Base-by-base conservation (phyloP, 1,284 basidiomycete species). In the Cutaneotrichosporon curvatum region DNA sequence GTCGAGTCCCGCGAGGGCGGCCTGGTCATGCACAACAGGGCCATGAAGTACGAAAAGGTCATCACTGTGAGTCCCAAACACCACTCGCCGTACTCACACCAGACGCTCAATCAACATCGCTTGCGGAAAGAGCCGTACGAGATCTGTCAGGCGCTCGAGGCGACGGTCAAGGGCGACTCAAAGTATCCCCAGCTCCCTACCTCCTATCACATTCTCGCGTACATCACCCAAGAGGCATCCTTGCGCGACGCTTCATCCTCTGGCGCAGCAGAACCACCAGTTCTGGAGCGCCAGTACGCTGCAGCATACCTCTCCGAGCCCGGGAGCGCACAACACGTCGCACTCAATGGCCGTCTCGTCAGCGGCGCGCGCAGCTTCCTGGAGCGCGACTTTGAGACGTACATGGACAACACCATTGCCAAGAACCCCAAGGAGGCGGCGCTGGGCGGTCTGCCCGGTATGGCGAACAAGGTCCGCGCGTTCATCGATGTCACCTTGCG, bases 41-140 rank as follows among this genome's bases (percentile, higher is more conserved):
- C 94, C 88, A 87, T 92, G 81, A 82, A 81, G n/a, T 96, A 94
- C 67, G 86, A 89, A 70, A 80, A 81, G 47, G 82, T 87, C 25
- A 75, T 94, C 35, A 91, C 88, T 66, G 32, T 34, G 32, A 34
- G 32, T 34, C 73, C 60, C 18, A 34, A 34, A 15, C 14, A 16
- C 8, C 14, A 10, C 8, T n/a, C n/a, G 32, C n/a, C n/a, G n/a
- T n/a, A 28, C 32, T 34, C 8, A 34, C 6, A 10, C 5, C n/a
- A 34, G 32, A 46, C 40, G 31, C 56, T 70, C n/a, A 70, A 72
- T 49, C 51, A 56, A 39, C 50, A 50, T 40, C 53, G 68, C 41
- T 46, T 68, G 46, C 55, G 61, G 32, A 60, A 61, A 50, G 58
- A 64, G 45, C 59, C 61, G 11, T 58, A 55, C 28, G 61, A 62